phyloP scores from a whole-genome alignment of 1,284 basidiomycete genomes.

The Ceratobasidium sp. region DNA sequence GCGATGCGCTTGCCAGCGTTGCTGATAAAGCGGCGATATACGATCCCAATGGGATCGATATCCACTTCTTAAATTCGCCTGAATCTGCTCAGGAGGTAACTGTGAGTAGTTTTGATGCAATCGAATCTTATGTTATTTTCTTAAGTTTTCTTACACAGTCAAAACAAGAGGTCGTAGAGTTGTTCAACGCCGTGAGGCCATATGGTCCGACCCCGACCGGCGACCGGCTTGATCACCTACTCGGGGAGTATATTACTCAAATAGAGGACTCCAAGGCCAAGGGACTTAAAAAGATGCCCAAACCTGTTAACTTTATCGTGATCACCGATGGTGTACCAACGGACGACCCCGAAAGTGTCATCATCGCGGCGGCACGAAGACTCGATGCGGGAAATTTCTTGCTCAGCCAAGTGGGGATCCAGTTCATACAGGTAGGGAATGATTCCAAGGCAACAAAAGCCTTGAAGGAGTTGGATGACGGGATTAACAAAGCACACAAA shows the following conservation, averaged over 20 bases:
- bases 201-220: constrained; percentile 67
- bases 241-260: constrained; percentile 63
- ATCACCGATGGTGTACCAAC: constrained; percentile 71
- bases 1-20: constrained; percentile 62
- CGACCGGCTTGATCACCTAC: constrained; percentile 64
- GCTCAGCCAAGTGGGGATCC: constrained; percentile 64
- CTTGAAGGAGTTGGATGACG: constrained; percentile 65
- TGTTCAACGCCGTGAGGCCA: constrained; percentile 65
- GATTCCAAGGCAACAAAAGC: constrained; percentile 63
- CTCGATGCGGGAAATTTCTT: constrained; percentile 55
- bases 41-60: constrained; percentile 67
- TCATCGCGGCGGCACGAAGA: constrained; percentile 54
- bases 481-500: constrained; percentile 58
- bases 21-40: constrained; percentile 63
- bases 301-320: constrained; percentile 72
- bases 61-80: constrained; percentile 65
- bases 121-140: neutral
- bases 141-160: constrained; percentile 17
- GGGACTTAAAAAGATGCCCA: constrained; percentile 53
- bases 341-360: constrained; percentile 56
- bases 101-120: constrained; percentile 29
- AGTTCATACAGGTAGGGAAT: constrained; percentile 74
- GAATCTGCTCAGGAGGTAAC: constrained; percentile 35
- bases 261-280: constrained; percentile 61
- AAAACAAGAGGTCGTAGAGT: constrained; percentile 55